A percentile compares a stretch with the other conserved stretches of the same genome.
Conservation (phyloP, 306 rosid genomes). For the Acacia confusa region DNA sequence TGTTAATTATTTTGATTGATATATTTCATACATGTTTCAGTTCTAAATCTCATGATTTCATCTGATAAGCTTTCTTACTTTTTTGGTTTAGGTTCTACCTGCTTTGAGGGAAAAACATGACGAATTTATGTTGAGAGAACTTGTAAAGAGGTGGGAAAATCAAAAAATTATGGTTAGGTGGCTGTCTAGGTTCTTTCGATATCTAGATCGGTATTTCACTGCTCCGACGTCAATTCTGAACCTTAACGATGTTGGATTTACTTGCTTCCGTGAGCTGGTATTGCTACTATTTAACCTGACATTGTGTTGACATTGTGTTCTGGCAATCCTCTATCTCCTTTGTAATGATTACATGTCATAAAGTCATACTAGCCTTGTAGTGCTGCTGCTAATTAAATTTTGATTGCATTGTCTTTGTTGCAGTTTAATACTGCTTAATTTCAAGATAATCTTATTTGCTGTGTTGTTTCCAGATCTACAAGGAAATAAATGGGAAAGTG, state of each 20-base stretch:
- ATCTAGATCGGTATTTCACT: conserved; percentile 64
- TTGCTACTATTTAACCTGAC: neutral
- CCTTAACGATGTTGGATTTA: conserved; percentile 69
- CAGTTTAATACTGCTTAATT: conserved; percentile 14
- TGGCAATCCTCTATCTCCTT: neutral
- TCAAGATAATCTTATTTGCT: neutral
- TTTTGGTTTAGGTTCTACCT: conserved; percentile 61
- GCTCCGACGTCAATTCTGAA: conserved; percentile 69
- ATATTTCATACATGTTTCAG: neutral
- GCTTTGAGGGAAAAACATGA: conserved; percentile 79
- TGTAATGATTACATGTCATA: neutral
- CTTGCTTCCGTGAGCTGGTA: conserved; percentile 80
- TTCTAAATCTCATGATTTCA: conserved; percentile 12
- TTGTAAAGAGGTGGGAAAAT: conserved; percentile 75
- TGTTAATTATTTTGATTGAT: neutral
- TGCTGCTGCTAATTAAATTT: conserved; percentile 11
- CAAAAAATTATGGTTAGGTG: conserved; percentile 74
- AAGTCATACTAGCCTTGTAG: conserved; percentile 4
- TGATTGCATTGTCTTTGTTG: neutral
- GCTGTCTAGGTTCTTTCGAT: conserved; percentile 65
- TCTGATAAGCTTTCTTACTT: neutral
- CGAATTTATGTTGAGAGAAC: conserved; percentile 78
- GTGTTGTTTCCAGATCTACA: conserved; percentile 62
- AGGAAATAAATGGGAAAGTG: conserved; percentile 68
- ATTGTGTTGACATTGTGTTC: neutral